These are phyloP conservation scores for Boletus subcaerulescens DNA, from an alignment of 768 basidiomycete genomes.

Conservation along the genomic window DNA sequence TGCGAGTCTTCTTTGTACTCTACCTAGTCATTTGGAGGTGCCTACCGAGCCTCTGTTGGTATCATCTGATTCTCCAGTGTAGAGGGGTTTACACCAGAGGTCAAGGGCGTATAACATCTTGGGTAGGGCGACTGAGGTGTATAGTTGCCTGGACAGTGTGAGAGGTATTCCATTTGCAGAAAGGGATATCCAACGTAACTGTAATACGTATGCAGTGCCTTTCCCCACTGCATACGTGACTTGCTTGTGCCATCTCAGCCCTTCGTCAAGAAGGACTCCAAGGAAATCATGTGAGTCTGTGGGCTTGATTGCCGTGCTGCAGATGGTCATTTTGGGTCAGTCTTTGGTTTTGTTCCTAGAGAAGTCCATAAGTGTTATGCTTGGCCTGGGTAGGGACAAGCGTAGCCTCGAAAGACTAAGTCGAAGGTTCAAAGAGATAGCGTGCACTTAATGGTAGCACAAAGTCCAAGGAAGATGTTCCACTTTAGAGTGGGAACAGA, in stretches of 20 bases:
- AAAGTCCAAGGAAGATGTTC: too few species aligned
- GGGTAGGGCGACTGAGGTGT: neutral
- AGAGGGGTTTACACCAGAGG: neutral
- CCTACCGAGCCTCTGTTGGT: too few species aligned
- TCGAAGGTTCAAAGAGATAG: too few species aligned
- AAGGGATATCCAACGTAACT: neutral
- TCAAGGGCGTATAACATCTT: neutral
- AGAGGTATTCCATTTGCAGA: accelerated
- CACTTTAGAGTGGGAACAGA: too few species aligned
- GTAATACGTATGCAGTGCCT: neutral
- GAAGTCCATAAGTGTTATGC: constrained; percentile 17
- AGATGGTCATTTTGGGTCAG: neutral
- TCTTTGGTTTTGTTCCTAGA: neutral
- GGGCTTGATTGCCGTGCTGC: neutral
- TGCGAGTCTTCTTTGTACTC: too few species aligned
- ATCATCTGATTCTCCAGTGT: neutral
- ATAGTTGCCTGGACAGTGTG: neutral
- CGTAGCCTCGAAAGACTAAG: too few species aligned
- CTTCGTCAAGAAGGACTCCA: neutral
- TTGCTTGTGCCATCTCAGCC: neutral
- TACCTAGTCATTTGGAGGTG: too few species aligned
- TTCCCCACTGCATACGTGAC: neutral
- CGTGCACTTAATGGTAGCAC: too few species aligned
- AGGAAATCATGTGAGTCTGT: neutral
- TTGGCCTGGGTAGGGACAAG: too few species aligned